Conservation (phyloP, 2,329 filamentous ascomycete species). For the Fulvia fulva region DNA sequence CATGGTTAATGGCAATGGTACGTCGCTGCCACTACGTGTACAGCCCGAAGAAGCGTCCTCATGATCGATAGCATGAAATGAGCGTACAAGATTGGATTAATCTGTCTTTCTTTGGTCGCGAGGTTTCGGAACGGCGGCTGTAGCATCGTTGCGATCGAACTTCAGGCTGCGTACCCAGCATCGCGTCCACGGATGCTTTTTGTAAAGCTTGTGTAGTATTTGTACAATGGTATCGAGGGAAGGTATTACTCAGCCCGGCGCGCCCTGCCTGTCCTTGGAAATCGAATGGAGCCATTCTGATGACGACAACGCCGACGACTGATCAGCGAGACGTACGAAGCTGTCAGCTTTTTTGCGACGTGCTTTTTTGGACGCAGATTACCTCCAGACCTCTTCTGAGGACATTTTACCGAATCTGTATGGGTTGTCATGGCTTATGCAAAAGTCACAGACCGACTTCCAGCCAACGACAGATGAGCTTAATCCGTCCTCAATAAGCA, state of each 20-base stretch:
- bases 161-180: neutral
- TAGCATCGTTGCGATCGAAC: neutral
- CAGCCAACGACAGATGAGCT: no score
- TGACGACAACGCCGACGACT: neutral
- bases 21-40: constrained; percentile 15
- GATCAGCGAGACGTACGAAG: neutral
- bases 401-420: no score
- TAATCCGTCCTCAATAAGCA: no score
- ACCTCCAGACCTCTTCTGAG: no score
- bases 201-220: constrained; percentile 1
- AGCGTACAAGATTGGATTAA: neutral
- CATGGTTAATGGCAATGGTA: constrained; percentile 21
- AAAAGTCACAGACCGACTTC: no score
- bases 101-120: neutral
- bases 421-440: no score
- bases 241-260: neutral
- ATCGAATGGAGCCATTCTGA: neutral
- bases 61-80: neutral
- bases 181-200: neutral
- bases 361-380: no score
- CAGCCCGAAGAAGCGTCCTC: neutral
- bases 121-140: neutral
- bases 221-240: neutral
- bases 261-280: neutral
- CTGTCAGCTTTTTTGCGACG: no score